Percentiles rank a stretch among this genome's conserved stretches.
These are phyloP conservation scores for Pythium angustatum DNA, from an alignment of 352 stramenopile species.

Conservation along the genomic window DNA sequence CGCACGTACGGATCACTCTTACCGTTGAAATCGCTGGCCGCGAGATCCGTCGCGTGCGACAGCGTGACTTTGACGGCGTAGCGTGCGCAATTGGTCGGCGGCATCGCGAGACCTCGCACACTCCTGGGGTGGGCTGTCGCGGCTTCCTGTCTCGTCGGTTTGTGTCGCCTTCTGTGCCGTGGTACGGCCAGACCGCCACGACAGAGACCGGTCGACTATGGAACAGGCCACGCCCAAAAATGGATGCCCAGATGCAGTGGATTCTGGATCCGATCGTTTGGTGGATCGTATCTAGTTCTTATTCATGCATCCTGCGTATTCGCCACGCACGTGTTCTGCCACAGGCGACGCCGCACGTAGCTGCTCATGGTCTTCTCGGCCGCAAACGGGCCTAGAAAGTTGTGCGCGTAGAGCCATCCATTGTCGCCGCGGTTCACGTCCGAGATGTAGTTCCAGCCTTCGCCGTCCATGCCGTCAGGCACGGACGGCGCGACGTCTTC, in stretches of 20 bases:
- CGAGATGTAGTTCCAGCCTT: slow-evolving; percentile 56
- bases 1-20: slow-evolving; percentile 42
- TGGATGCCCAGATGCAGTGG: not conserved
- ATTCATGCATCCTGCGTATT: too few species aligned
- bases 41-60: slow-evolving; percentile 33
- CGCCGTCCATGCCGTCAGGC: slow-evolving; percentile 37
- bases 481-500: slow-evolving; percentile 42
- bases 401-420: slow-evolving; percentile 70
- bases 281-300: too few species aligned
- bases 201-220: too few species aligned
- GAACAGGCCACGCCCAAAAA: too few species aligned
- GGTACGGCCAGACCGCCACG: too few species aligned
- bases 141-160: too few species aligned
- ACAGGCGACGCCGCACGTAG: slow-evolving; percentile 68
- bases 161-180: too few species aligned
- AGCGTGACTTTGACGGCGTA: slow-evolving; percentile 33
- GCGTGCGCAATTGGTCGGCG: not conserved
- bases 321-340: slow-evolving; percentile 63
- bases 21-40: slow-evolving; percentile 32
- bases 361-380: slow-evolving; percentile 48
- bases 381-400: slow-evolving; percentile 60
- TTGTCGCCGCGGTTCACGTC: slow-evolving; percentile 46
- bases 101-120: too few species aligned
- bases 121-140: too few species aligned
- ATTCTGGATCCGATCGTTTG: too few species aligned